phyloP scores from a whole-genome alignment of 106 monocot species.

The Phalaenopsis aphrodite region DNA sequence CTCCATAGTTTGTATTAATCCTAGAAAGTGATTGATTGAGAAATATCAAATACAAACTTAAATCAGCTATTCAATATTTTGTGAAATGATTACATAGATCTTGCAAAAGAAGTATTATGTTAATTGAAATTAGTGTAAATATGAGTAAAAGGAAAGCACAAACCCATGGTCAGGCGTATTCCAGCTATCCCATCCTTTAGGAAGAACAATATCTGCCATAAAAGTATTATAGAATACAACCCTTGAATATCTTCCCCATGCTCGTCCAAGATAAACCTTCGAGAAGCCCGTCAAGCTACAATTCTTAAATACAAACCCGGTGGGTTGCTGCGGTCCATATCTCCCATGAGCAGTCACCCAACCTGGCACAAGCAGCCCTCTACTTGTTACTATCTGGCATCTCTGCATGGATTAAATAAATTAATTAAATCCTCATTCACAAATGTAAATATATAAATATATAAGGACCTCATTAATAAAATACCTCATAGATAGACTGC shows the following conservation, averaged over 20 bases:
- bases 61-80: no score
- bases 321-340: background rate
- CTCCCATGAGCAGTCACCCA: conserved; percentile 20
- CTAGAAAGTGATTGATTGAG: background rate
- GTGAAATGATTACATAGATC: no score
- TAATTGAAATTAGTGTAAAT: background rate
- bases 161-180: background rate
- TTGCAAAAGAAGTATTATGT: no score
- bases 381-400: background rate
- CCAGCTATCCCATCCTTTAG: conserved; percentile 35
- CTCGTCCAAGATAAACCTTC: conserved; percentile 24
- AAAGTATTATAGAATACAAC: conserved; percentile 27
- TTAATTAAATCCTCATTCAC: background rate
- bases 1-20: conserved; percentile 3
- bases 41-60: no score
- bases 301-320: conserved; percentile 32
- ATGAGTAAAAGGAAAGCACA: background rate
- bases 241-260: conserved; percentile 25
- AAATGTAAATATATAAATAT: no score
- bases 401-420: background rate
- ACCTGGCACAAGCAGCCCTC: background rate
- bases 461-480: no score
- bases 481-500: conserved; percentile 21
- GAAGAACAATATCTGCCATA: conserved; percentile 16
- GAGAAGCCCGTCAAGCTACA: conserved; percentile 16